Conservation (phyloP, 768 basidiomycete species). For the Terana coerulea region DNA sequence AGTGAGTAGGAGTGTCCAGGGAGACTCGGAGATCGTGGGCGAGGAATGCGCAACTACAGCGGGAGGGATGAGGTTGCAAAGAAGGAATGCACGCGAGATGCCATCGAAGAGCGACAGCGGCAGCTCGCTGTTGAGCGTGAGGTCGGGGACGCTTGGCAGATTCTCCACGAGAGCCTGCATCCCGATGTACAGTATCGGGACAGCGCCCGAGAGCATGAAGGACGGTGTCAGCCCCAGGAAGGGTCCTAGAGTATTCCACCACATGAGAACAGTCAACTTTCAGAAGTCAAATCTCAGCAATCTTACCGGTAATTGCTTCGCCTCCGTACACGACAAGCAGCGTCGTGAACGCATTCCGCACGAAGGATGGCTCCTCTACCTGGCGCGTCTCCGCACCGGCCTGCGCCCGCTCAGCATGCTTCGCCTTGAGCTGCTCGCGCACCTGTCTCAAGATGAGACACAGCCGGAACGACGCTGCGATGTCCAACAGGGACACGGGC, state of each 20-base stretch:
- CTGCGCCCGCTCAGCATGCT: constrained; percentile 39
- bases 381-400: constrained; percentile 23
- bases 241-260: constrained; percentile 4
- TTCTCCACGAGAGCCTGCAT: constrained; percentile 59
- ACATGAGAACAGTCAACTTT: too few relatives aligned
- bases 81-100: constrained; percentile 71
- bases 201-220: constrained; percentile 72
- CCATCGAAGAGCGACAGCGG: constrained; percentile 75
- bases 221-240: constrained; percentile 63
- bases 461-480: constrained; percentile 64
- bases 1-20: constrained; percentile 72
- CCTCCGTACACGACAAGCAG: constrained; percentile 75
- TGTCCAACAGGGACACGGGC: constrained; percentile 57
- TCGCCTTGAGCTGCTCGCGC: constrained; percentile 43
- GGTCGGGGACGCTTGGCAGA: constrained; percentile 52
- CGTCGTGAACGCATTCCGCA: constrained; percentile 52
- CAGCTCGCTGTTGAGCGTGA: constrained; percentile 58
- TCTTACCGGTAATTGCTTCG: constrained; percentile 64
- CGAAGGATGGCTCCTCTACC: constrained; percentile 52
- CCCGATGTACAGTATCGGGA: constrained; percentile 56
- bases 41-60: constrained; percentile 52
- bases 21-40: constrained; percentile 53
- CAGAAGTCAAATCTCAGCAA: not conserved
- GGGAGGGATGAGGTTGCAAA: constrained; percentile 76
- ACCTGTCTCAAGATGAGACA: constrained; percentile 68